Evolutionary conservation across 2,329 filamentous ascomycete genomes (phyloP), one percentile per base, ranked within the genome.

Genomic region (Alternaria postmessia): DNA sequence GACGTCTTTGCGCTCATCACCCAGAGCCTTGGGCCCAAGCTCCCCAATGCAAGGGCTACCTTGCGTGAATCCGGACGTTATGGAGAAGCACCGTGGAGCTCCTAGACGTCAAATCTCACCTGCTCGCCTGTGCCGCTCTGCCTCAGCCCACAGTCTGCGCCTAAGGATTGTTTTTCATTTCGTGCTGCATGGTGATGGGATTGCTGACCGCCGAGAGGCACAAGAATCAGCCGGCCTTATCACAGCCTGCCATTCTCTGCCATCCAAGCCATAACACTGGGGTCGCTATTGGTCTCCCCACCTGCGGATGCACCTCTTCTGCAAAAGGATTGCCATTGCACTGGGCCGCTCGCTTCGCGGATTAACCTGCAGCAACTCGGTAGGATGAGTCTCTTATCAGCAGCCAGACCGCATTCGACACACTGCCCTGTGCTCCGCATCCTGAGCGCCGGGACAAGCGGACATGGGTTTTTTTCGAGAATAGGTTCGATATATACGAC

Each of bases 351-450:
- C 66, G 69, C 67, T 70, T 70, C 59, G 52, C 60, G 57, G 58
- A 63, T 64, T 56, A 68, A 49, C 57, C 60, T 61, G 59, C 64
- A 62, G 57, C 55, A 56, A 44, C 51, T 58, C 62, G 54, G 64
- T 64, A 62, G 55, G 48, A 55, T 34, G 47, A 70, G 63, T 62
- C 71, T 59, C 75, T 78, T 78, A 78, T 77, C 75, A 69, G 68
- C 51, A 61, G 52, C 66, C 59, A 69, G 63, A 62, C 64, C 67
- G 67, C 60, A 62, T 62, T 63, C 65, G 66, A 62, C 46, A 24
- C 58, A 63, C 65, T 68, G 68, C 41, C 63, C 66, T 56, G 63
- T 66, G 69, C 72, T 69, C 66, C 66, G 60, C 66, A 68, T 65
- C 57, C 66, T 65, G 57, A 62, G 57, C 57, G 60, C 64, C 69